Evolutionary conservation across 352 stramenopile genomes (phyloP).

Genomic region (Globisporangium cystogenes): DNA sequence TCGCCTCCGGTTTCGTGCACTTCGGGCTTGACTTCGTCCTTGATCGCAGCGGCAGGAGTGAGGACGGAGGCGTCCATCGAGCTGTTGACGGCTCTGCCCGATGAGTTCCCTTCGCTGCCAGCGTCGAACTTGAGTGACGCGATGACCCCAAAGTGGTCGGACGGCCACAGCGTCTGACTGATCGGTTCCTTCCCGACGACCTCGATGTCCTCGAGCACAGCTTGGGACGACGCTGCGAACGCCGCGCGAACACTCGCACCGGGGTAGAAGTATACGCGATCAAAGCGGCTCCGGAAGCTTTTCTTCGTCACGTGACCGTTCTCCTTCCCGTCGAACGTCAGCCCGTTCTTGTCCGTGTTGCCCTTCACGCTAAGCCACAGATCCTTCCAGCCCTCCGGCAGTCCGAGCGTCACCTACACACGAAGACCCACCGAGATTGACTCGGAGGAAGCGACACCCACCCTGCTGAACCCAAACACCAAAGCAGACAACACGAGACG

Average conservation of each 20-base stretch:
- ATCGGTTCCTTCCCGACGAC: slow-evolving; percentile 68
- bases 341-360: slow-evolving; percentile 72
- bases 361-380: slow-evolving; percentile 58
- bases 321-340: slow-evolving; percentile 60
- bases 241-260: slow-evolving; percentile 2
- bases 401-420: slow-evolving; percentile 27
- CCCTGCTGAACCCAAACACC: neutral
- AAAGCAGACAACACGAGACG: neutral
- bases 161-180: slow-evolving; percentile 58
- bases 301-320: slow-evolving; percentile 58
- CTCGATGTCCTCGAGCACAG: slow-evolving; percentile 33
- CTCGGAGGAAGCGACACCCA: neutral
- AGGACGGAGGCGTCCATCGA: neutral
- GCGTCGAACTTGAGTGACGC: slow-evolving; percentile 33
- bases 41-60: neutral
- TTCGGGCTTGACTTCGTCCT: neutral
- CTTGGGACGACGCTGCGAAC: slow-evolving; percentile 10
- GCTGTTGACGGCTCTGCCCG: neutral
- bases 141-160: slow-evolving; percentile 71
- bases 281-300: slow-evolving; percentile 62
- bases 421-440: neutral
- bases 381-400: slow-evolving; percentile 59
- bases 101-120: slow-evolving; percentile 7
- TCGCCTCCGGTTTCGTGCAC: neutral
- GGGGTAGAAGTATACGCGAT: slow-evolving; percentile 70